These are phyloP conservation scores for Mycena leptocephala DNA, from an alignment of 768 basidiomycete genomes.

Conservation along the genomic window DNA sequence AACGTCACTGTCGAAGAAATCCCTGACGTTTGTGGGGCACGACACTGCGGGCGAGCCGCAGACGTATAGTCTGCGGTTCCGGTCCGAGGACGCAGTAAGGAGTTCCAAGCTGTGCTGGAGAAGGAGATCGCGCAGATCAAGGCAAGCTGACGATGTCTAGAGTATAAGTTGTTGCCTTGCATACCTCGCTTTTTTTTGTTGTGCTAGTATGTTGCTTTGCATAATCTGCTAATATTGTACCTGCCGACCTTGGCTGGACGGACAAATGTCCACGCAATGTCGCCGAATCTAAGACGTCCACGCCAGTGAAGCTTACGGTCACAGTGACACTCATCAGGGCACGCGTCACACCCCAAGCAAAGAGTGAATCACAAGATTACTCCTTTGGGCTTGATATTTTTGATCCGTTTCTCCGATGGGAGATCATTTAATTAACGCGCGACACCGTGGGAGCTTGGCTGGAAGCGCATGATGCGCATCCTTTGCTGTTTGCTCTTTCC, in stretches of 20 bases:
- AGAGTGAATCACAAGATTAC: not conserved
- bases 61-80: slow-evolving; percentile 75
- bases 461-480: no score
- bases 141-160: slow-evolving; percentile 51
- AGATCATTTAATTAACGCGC: not conserved
- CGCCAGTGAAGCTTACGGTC: no score
- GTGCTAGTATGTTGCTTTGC: slow-evolving; percentile 11
- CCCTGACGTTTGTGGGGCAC: slow-evolving; percentile 80
- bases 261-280: not conserved
- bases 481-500: no score
- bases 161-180: not conserved
- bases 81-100: slow-evolving; percentile 72
- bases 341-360: not conserved
- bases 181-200: slow-evolving; percentile 4
- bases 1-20: slow-evolving; percentile 66
- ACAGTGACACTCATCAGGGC: no score
- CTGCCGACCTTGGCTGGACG: not conserved
- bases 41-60: slow-evolving; percentile 68
- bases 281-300: no score
- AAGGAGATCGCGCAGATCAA: slow-evolving; percentile 72
- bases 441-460: no score
- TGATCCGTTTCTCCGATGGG: not conserved
- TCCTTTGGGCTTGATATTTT: not conserved
- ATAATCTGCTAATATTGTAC: slow-evolving; percentile 7
- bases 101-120: slow-evolving; percentile 73